These are phyloP conservation scores for Penicillium cataractarum DNA, from an alignment of 495 filamentous ascomycete species.

Conservation along the genomic window DNA sequence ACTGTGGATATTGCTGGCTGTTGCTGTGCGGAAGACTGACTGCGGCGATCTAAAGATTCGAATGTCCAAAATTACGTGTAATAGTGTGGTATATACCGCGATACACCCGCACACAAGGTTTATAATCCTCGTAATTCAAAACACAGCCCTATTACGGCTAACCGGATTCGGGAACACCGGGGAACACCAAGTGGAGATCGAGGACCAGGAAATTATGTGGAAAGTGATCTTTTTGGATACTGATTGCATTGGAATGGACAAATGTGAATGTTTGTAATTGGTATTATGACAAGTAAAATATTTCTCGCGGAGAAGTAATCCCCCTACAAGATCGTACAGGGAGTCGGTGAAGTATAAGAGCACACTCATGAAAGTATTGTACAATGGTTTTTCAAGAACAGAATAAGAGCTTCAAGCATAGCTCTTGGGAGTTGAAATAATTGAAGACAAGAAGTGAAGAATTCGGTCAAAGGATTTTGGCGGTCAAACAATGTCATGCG, in stretches of 20 bases:
- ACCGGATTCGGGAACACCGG: not conserved
- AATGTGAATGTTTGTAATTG: not conserved
- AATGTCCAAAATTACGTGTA: not conserved
- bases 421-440: conserved; percentile 3
- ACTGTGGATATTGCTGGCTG: not conserved
- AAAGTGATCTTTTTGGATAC: not conserved
- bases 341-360: conserved; percentile 14
- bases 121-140: not conserved
- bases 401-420: not conserved
- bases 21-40: not conserved
- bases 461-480: conserved; percentile 5
- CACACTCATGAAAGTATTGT: conserved; percentile 19
- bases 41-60: not conserved
- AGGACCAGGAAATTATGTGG: not conserved
- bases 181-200: not conserved
- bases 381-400: conserved; percentile 10
- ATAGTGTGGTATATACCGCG: not conserved
- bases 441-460: conserved; percentile 8
- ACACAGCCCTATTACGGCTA: not conserved
- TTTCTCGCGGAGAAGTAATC: conserved; percentile 6
- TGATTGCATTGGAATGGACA: not conserved
- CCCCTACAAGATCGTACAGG: not conserved
- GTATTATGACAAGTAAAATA: conserved; percentile 1
- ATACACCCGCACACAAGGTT: not conserved
- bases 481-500: conserved; percentile 13